Conservation (phyloP, 345 rosid species). For the Populus alba region DNA sequence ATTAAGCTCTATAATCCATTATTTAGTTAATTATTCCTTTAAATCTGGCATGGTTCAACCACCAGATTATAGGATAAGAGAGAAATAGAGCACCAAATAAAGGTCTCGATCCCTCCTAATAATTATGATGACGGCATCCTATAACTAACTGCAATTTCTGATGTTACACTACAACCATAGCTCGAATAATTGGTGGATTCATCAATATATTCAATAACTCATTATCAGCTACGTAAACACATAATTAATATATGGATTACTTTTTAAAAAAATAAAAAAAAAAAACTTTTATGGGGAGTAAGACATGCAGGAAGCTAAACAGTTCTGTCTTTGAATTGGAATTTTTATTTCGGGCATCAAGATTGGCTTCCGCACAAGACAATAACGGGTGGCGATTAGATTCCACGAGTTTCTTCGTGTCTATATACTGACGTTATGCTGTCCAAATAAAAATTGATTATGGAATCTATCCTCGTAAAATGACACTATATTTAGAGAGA, state of each 20-base stretch:
- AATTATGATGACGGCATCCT: background rate
- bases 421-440: background rate
- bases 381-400: background rate
- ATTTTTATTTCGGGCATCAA: background rate
- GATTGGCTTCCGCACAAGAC: background rate
- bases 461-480: background rate
- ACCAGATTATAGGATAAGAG: background rate
- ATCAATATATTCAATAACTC: no score
- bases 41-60: conserved; percentile 7
- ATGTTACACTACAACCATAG: conserved; percentile 2
- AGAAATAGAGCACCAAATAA: background rate
- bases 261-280: no score
- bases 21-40: background rate
- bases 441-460: background rate
- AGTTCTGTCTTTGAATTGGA: background rate
- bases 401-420: background rate
- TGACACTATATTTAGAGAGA: background rate
- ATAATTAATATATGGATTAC: background rate
- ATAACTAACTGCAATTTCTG: background rate
- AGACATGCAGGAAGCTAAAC: background rate
- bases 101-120: background rate
- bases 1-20: background rate
- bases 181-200: background rate
- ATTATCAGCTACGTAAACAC: background rate
- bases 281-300: background rate